Conservation (phyloP, 805 yeast genomes). For the Sugiyamaella valdiviana region DNA sequence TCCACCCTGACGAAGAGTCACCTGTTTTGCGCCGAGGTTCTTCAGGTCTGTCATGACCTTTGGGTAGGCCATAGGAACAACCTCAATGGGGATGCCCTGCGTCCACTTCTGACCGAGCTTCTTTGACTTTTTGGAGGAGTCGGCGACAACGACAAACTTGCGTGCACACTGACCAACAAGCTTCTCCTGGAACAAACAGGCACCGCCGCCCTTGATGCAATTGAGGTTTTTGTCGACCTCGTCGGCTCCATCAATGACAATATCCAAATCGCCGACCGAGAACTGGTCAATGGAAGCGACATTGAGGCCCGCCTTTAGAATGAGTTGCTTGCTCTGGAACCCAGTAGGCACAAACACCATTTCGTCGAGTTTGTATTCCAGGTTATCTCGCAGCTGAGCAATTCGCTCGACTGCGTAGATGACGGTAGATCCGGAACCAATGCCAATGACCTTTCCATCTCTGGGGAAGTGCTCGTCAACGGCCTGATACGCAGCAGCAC, state of each 20-base stretch:
- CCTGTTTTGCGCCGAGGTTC: conserved; percentile 55
- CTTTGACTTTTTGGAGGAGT: conserved; percentile 74
- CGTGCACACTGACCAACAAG: conserved; percentile 77
- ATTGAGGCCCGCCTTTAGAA: conserved; percentile 69
- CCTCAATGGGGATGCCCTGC: conserved; percentile 92
- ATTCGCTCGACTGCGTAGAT: conserved; percentile 94
- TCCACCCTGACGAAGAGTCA: conserved; percentile 75
- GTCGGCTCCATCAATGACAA: conserved; percentile 98
- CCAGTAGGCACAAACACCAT: conserved; percentile 93
- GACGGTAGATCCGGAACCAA: conserved; percentile 96
- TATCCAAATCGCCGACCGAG: conserved; percentile 59
- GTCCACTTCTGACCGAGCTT: conserved; percentile 75
- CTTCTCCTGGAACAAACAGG: conserved; percentile 94
- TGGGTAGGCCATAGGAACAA: conserved; percentile 81
- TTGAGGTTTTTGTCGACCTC: conserved; percentile 79
- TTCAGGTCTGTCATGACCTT: conserved; percentile 63
- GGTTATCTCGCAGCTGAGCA: conserved; percentile 49
- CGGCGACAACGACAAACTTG: conserved; percentile 83
- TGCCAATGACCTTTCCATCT: conserved; percentile 70
- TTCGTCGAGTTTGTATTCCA: conserved; percentile 37
- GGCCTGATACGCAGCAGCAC: conserved; percentile 84
- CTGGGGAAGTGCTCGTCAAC: conserved; percentile 79
- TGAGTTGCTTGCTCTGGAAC: conserved; percentile 84
- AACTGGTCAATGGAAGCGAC: conserved; percentile 80
- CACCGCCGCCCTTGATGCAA: conserved; percentile 98